These are phyloP conservation scores for Spathaspora hagerdaliae DNA, from an alignment of 805 yeast genomes.

Conservation along the genomic window DNA sequence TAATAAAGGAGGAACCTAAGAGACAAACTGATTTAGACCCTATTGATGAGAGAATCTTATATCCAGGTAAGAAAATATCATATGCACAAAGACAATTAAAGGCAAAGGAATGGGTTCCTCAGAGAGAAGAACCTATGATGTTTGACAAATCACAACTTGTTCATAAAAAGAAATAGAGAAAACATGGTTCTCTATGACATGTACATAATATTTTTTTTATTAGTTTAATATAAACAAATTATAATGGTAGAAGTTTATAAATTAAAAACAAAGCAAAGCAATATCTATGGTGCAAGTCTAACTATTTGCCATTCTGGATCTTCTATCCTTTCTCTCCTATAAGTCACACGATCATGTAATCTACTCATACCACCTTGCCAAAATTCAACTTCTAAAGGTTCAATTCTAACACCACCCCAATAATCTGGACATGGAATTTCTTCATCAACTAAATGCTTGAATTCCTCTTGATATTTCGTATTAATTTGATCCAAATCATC, in stretches of 20 bases:
- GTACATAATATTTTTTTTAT: conserved; percentile 2
- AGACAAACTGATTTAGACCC: conserved; percentile 44
- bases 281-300: conserved; percentile 62
- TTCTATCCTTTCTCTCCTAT: conserved; percentile 47
- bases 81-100: conserved; percentile 26
- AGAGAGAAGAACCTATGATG: conserved; percentile 39
- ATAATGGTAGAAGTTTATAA: neutral
- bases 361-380: conserved; percentile 96
- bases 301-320: conserved; percentile 56
- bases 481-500: conserved; percentile 58
- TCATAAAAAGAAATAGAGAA: conserved; percentile 11
- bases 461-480: conserved; percentile 47
- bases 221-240: neutral
- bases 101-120: conserved; percentile 42
- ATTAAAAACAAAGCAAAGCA: too few species aligned
- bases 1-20: conserved; percentile 7
- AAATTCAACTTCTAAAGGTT: conserved; percentile 88
- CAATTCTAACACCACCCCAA: conserved; percentile 93
- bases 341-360: conserved; percentile 84
- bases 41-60: conserved; percentile 59
- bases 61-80: conserved; percentile 64
- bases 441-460: conserved; percentile 50
- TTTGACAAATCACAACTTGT: conserved; percentile 22
- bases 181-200: neutral
- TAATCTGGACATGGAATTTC: conserved; percentile 85